Percentiles rank a stretch among this genome's conserved stretches.
phyloP scores from a whole-genome alignment of 495 filamentous ascomycete species.

The Aspergillus funiculosus region DNA sequence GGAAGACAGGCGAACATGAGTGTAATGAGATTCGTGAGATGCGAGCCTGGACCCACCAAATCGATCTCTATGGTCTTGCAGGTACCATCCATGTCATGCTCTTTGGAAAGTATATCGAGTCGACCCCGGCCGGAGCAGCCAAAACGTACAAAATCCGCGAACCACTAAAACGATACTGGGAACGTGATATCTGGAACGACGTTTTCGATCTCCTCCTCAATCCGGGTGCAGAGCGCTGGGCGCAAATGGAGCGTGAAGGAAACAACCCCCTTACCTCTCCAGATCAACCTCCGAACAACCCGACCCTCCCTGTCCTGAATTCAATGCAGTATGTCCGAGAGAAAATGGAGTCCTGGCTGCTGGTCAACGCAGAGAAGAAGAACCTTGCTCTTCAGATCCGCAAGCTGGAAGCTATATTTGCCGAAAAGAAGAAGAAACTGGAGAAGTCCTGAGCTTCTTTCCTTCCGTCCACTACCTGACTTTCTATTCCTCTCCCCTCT shows the following conservation, averaged over 20 bases:
- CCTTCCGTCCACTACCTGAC: neutral
- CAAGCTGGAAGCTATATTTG: constrained; percentile 63
- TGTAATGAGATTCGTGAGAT: constrained; percentile 92
- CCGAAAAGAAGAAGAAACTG: constrained; percentile 57
- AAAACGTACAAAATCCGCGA: constrained; percentile 66
- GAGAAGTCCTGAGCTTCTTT: constrained; percentile 23
- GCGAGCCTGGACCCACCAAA: constrained; percentile 91
- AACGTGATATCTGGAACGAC: constrained; percentile 79
- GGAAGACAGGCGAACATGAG: constrained; percentile 76
- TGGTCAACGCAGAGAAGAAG: constrained; percentile 76
- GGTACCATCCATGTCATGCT: constrained; percentile 79
- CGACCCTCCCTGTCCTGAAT: constrained; percentile 58
- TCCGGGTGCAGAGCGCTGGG: constrained; percentile 48
- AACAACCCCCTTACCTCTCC: constrained; percentile 21
- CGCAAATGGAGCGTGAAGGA: constrained; percentile 55
- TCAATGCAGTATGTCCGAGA: constrained; percentile 61
- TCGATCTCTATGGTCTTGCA: constrained; percentile 89
- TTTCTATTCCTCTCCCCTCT: constrained; percentile 5
- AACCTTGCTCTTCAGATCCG: constrained; percentile 50
- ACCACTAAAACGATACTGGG: constrained; percentile 87
- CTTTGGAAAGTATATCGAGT: constrained; percentile 93
- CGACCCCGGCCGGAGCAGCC: constrained; percentile 48
- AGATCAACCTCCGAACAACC: neutral
- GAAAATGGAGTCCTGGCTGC: constrained; percentile 80
- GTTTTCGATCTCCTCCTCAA: constrained; percentile 86